Percentiles rank a stretch among this genome's conserved stretches.
These are phyloP conservation scores for Coemansia sp. DNA, from an alignment of 192 early-diverging fungal species.

Conservation along the genomic window DNA sequence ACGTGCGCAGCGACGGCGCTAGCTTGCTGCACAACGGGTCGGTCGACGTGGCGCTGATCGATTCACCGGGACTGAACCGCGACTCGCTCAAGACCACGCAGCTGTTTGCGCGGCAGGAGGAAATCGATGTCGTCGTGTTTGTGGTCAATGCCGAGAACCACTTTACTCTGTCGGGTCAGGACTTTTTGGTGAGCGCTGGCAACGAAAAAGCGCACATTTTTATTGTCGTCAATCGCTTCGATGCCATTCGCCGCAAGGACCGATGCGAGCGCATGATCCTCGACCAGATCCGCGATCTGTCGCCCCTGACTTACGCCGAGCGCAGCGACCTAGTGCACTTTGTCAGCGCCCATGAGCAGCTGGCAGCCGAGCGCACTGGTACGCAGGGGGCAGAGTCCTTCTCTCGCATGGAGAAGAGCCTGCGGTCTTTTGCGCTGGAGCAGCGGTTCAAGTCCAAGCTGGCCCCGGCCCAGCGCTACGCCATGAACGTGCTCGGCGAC, in stretches of 20 bases:
- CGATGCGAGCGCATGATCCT: constrained; percentile 92
- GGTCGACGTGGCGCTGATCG: constrained; percentile 95
- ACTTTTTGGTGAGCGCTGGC: constrained; percentile 94
- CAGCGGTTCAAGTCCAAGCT: constrained; percentile 94
- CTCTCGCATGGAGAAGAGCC: constrained; percentile 76
- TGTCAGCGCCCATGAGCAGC: constrained; percentile 71
- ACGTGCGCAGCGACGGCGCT: constrained; percentile 54
- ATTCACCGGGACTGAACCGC: constrained; percentile 97
- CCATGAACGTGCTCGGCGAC: constrained; percentile 83
- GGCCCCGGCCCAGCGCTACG: constrained; percentile 89
- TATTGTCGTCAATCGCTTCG: constrained; percentile 97
- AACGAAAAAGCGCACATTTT: constrained; percentile 99
- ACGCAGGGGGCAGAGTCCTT: constrained; percentile 62
- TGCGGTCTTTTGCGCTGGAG: constrained; percentile 92
- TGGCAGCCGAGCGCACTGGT: constrained; percentile 39
- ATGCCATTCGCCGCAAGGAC: constrained; percentile 92
- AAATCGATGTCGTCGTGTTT: constrained; percentile 99
- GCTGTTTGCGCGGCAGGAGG: constrained; percentile 96
- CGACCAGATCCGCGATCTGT: constrained; percentile 95
- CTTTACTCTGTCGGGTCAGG: constrained; percentile 95
- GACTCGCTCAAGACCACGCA: constrained; percentile 98
- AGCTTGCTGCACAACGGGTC: constrained; percentile 93
- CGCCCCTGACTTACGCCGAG: constrained; percentile 88
- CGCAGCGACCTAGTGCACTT: constrained; percentile 95
- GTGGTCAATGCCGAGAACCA: constrained; percentile 99